Percentiles rank a stretch among this genome's conserved stretches.
These are phyloP conservation scores for Edaphochlamys debaryana DNA, from an alignment of 139 green algal genomes.

Conservation along the genomic window DNA sequence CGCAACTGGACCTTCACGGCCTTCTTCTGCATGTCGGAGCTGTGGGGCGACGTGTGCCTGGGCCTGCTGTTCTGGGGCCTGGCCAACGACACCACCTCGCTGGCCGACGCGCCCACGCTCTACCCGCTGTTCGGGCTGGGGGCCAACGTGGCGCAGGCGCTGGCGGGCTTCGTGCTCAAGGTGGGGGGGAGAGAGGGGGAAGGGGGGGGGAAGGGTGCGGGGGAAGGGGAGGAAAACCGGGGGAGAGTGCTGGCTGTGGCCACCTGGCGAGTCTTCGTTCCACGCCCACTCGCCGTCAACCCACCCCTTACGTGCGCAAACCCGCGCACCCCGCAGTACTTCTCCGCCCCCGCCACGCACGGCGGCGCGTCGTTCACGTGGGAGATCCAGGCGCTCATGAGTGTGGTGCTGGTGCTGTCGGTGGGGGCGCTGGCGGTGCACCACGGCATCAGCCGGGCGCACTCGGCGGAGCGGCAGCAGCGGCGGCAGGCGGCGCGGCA, in stretches of 20 bases:
- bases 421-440: constrained; percentile 52
- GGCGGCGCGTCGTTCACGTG: constrained; percentile 29
- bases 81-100: constrained; percentile 93
- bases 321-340: constrained; percentile 30
- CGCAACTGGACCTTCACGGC: constrained; percentile 96
- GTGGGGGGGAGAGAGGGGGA: constrained; percentile 19
- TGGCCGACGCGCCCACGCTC: constrained; percentile 88
- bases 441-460: constrained; percentile 21
- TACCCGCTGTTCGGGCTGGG: constrained; percentile 97
- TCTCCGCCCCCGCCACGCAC: neutral
- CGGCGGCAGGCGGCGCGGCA: neutral
- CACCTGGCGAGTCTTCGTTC: too few relatives aligned
- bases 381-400: constrained; percentile 55
- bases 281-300: too few relatives aligned
- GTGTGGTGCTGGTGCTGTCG: constrained; percentile 52
- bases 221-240: neutral
- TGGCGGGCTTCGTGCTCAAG: constrained; percentile 77
- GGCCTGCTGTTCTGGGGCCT: constrained; percentile 93
- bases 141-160: constrained; percentile 93
- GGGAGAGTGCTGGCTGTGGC: too few relatives aligned
- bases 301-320: too few relatives aligned
- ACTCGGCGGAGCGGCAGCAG: neutral
- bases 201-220: too few relatives aligned
- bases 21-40: constrained; percentile 92
- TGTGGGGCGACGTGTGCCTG: constrained; percentile 92